phyloP scores from a whole-genome alignment of 2,329 filamentous ascomycete species.

The Diaporthe velutina region DNA sequence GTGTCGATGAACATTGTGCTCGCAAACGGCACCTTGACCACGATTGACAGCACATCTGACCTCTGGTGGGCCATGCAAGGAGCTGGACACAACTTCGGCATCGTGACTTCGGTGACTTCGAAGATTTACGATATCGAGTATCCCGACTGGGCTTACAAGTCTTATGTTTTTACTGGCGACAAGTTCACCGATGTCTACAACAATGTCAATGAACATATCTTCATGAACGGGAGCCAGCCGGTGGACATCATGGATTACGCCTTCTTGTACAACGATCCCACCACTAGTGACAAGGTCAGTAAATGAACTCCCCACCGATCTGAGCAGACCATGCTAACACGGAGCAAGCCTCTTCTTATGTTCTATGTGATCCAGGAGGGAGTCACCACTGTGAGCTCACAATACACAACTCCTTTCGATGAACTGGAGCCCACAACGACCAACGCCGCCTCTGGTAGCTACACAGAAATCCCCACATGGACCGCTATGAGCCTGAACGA shows the following conservation, averaged over 20 bases:
- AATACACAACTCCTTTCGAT: conserved; percentile 13
- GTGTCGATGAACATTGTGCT: conserved; percentile 64
- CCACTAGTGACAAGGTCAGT: conserved; percentile 15
- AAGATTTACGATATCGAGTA: conserved; percentile 62
- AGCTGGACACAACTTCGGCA: conserved; percentile 71
- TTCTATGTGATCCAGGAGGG: conserved; percentile 19
- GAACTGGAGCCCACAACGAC: neutral
- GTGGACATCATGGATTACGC: conserved; percentile 31
- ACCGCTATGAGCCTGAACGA: conserved; percentile 6
- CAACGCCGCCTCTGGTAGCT: conserved; percentile 14
- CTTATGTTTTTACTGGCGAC: conserved; percentile 60
- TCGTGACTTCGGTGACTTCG: conserved; percentile 63
- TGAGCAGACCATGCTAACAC: neutral
- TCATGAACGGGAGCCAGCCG: conserved; percentile 58
- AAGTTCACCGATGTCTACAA: conserved; percentile 55
- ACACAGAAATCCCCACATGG: conserved; percentile 22
- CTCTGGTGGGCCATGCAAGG: conserved; percentile 71
- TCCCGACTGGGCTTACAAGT: conserved; percentile 57
- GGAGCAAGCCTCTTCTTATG: conserved; percentile 13
- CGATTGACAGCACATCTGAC: conserved; percentile 57
- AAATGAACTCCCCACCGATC: neutral
- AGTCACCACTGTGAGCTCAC: neutral
- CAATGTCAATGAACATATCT: conserved; percentile 55
- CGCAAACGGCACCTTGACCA: conserved; percentile 58
- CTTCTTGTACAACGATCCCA: conserved; percentile 13